Evolutionary conservation across 768 basidiomycete genomes (phyloP).

Genomic region (Holtermanniella nyarrowii): DNA sequence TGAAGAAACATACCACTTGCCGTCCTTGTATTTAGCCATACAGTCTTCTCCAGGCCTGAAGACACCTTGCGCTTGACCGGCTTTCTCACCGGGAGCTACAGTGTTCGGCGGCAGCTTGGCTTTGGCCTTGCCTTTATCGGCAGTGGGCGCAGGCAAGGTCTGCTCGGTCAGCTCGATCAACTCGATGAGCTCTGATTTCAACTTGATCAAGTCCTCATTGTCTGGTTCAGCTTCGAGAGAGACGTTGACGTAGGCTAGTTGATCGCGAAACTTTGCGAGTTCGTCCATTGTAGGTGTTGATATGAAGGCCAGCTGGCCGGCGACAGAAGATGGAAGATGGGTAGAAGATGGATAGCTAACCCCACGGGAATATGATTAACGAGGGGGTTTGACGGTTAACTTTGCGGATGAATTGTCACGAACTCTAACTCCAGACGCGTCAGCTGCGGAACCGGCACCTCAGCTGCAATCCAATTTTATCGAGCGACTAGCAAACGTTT

Average conservation of each 20-base stretch:
- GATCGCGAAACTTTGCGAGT: conserved; percentile 38
- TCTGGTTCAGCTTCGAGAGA: conserved; percentile 38
- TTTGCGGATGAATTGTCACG: too few species aligned
- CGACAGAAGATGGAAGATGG: conserved; percentile 39
- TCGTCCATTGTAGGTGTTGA: conserved; percentile 29
- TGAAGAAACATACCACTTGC: conserved; percentile 32
- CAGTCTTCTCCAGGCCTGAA: conserved; percentile 41
- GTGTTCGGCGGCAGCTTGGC: not conserved
- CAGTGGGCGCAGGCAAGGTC: conserved; percentile 8
- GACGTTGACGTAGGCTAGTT: conserved; percentile 39
- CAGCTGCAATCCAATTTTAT: too few species aligned
- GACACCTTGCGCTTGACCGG: conserved; percentile 18
- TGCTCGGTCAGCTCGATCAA: conserved; percentile 37
- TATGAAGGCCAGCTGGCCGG: not conserved
- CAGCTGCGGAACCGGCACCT: too few species aligned
- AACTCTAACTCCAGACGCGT: too few species aligned
- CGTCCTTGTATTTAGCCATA: conserved; percentile 42
- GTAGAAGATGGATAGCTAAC: conserved; percentile 35
- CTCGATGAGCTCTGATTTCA: conserved; percentile 38
- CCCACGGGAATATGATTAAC: conserved; percentile 56
- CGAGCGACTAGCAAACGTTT: too few species aligned
- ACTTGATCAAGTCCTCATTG: conserved; percentile 36
- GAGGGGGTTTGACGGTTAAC: conserved; percentile 47
- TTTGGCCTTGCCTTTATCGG: conserved; percentile 27
- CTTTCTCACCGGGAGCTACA: conserved; percentile 2